Evolutionary conservation across 352 stramenopile genomes (phyloP).

Genomic region (Globisporangium acanthophoron): DNA sequence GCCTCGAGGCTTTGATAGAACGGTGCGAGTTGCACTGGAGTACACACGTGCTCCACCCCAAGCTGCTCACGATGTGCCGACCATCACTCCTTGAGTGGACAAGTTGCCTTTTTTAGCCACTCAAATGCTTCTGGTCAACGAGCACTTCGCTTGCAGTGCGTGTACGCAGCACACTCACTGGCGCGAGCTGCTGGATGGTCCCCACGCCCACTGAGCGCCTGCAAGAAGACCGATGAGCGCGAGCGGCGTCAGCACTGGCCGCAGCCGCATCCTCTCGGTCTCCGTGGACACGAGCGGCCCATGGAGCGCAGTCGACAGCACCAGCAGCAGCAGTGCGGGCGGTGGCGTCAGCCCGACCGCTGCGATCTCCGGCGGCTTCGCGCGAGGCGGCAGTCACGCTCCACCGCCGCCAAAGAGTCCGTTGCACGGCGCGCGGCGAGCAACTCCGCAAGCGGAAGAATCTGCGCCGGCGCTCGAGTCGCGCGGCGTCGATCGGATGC

Average conservation of each 20-base stretch:
- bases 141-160: too few species aligned
- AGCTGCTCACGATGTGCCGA: too few species aligned
- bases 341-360: neutral
- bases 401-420: constrained; percentile 49
- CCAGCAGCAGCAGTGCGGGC: neutral
- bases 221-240: neutral
- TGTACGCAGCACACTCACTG: too few species aligned
- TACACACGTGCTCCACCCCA: too few species aligned
- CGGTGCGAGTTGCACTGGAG: too few species aligned
- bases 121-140: too few species aligned
- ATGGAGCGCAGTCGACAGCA: constrained; percentile 1
- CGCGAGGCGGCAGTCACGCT: constrained; percentile 9
- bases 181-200: neutral
- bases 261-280: constrained; percentile 37
- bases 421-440: constrained; percentile 17
- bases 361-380: constrained; percentile 4
- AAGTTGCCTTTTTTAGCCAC: too few species aligned
- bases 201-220: neutral
- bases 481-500: constrained; percentile 34
- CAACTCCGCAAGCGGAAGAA: neutral
- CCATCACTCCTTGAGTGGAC: too few species aligned
- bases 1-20: too few species aligned
- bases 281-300: constrained; percentile 22
- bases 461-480: neutral
- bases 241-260: constrained; percentile 1